These are phyloP conservation scores for Paragyromitra xinjiangensis DNA, from an alignment of 495 filamentous ascomycete genomes.

Conservation along the genomic window DNA sequence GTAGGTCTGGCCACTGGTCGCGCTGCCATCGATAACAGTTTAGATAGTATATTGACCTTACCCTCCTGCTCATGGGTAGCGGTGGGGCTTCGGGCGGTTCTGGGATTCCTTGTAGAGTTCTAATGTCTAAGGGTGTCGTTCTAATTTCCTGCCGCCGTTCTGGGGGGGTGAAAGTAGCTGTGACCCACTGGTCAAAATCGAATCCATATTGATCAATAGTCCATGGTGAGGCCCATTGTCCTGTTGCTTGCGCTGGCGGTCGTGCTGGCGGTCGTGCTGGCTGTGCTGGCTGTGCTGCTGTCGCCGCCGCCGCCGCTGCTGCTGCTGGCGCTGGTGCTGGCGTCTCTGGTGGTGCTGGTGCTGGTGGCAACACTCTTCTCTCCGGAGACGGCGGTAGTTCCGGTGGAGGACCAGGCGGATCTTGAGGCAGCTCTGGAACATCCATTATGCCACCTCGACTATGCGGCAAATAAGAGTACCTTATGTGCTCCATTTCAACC, in stretches of 20 bases:
- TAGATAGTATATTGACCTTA: background rate
- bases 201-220: background rate
- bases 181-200: background rate
- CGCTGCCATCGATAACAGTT: background rate
- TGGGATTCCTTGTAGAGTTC: background rate
- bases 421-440: background rate
- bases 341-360: too few relatives aligned
- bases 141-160: background rate
- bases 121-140: background rate
- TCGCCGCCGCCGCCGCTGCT: background rate
- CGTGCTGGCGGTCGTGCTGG: background rate
- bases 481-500: slow-evolving; percentile 35
- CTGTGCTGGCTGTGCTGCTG: background rate
- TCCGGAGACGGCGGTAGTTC: background rate
- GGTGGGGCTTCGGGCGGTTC: background rate
- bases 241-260: background rate
- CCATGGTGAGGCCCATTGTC: background rate
- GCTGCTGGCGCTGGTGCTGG: background rate
- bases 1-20: background rate
- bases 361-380: background rate
- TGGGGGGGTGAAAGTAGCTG: background rate
- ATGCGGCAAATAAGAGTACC: slow-evolving; percentile 24
- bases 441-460: slow-evolving; percentile 20
- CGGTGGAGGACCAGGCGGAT: slow-evolving; percentile 2
- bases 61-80: background rate